Percentiles rank a stretch among this genome's conserved stretches.
These are phyloP conservation scores for Hibiscus tridactylites DNA, from an alignment of 345 rosid species.

Conservation along the genomic window DNA sequence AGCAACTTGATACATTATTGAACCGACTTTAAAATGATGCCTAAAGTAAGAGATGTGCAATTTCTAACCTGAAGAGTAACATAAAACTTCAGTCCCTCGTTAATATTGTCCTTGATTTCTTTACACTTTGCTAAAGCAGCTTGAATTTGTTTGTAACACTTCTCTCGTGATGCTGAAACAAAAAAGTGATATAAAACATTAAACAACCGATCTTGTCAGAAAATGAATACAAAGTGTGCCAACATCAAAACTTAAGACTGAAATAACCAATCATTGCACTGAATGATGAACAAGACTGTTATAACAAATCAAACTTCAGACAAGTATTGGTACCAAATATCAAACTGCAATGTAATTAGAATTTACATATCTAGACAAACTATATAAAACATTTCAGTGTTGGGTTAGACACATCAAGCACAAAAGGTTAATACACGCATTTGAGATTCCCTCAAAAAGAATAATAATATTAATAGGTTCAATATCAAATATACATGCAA, in stretches of 20 bases:
- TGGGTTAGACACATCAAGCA: neutral
- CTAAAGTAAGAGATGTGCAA: neutral
- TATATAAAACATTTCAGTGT: neutral
- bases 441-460: neutral
- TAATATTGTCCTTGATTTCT: constrained; percentile 92
- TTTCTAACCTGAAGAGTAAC: constrained; percentile 84
- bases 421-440: neutral
- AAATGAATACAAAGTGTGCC: neutral
- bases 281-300: neutral
- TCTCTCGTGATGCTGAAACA: constrained; percentile 77
- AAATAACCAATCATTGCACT: neutral
- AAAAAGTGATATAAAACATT: neutral
- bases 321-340: neutral
- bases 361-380: neutral
- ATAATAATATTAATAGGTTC: neutral
- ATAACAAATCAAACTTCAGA: neutral
- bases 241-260: neutral
- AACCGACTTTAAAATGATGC: neutral
- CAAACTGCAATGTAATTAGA: neutral
- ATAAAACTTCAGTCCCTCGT: constrained; percentile 94
- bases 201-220: neutral
- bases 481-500: neutral
- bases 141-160: constrained; percentile 87
- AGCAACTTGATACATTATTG: neutral
- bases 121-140: constrained; percentile 82